Evolutionary conservation across 169 alveolate species (phyloP).

Genomic region (Amoebophrya sp.): DNA sequence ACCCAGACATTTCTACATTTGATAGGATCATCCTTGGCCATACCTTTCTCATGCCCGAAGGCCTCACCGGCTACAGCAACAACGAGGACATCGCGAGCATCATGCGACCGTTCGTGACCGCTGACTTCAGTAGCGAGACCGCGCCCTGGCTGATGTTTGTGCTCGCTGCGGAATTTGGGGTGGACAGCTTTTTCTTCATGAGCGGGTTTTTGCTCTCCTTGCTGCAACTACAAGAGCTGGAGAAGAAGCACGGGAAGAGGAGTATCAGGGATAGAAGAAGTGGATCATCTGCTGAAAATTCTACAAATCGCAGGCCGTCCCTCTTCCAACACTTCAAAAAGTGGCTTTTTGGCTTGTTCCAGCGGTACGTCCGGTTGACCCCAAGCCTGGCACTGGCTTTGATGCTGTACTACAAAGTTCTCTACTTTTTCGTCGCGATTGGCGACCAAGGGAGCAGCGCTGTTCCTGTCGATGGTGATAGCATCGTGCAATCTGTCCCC

Average conservation of each 20-base stretch:
- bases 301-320: too few species aligned
- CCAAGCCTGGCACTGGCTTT: neutral
- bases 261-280: neutral
- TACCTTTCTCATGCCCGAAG: neutral
- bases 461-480: too few species aligned
- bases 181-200: neutral
- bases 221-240: neutral
- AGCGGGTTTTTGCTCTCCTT: neutral
- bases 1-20: too few species aligned
- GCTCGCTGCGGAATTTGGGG: neutral
- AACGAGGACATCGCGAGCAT: neutral
- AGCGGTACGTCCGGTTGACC: neutral
- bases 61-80: neutral
- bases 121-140: neutral
- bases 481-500: too few species aligned
- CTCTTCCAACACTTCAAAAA: too few species aligned
- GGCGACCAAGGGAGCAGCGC: too few species aligned
- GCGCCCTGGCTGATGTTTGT: neutral
- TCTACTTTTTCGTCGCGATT: neutral
- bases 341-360: neutral
- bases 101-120: neutral
- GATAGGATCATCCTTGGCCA: neutral
- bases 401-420: neutral
- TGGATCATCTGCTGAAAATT: neutral
- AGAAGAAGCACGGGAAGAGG: neutral